Conservation (phyloP, 2,329 filamentous ascomycete species). For the Pseudogymnoascus sp. region DNA sequence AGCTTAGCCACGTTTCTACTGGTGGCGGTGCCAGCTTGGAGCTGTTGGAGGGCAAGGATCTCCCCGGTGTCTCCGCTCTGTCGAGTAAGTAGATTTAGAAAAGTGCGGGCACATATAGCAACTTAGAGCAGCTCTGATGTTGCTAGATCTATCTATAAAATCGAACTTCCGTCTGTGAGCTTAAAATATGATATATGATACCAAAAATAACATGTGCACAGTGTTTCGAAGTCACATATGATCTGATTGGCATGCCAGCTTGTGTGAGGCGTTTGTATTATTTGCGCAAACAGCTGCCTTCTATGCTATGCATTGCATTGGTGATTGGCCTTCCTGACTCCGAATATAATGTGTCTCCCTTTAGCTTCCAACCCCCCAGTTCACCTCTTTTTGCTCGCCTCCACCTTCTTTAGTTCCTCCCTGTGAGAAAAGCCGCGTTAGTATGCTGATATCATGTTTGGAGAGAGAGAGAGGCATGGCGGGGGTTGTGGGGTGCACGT, state of each 20-base stretch:
- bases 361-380: constrained; percentile 24
- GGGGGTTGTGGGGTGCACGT: neutral
- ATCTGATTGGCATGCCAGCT: neutral
- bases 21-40: constrained; percentile 93
- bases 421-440: constrained; percentile 35
- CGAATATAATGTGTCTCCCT: constrained; percentile 10
- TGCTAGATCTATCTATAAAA: constrained; percentile 7
- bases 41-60: constrained; percentile 94
- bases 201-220: neutral
- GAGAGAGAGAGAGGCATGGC: no score
- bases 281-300: constrained; percentile 9
- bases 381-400: constrained; percentile 61
- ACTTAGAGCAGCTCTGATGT: constrained; percentile 7
- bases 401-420: constrained; percentile 92
- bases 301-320: constrained; percentile 8
- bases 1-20: constrained; percentile 96
- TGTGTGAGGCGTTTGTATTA: constrained; percentile 9
- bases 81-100: constrained; percentile 57
- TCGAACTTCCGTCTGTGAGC: neutral
- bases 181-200: neutral
- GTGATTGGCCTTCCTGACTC: constrained; percentile 7
- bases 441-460: neutral
- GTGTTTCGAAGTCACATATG: neutral
- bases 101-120: constrained; percentile 6
- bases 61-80: constrained; percentile 87